Conservation (phyloP, 805 yeast species). For the Pichia scutulata region DNA sequence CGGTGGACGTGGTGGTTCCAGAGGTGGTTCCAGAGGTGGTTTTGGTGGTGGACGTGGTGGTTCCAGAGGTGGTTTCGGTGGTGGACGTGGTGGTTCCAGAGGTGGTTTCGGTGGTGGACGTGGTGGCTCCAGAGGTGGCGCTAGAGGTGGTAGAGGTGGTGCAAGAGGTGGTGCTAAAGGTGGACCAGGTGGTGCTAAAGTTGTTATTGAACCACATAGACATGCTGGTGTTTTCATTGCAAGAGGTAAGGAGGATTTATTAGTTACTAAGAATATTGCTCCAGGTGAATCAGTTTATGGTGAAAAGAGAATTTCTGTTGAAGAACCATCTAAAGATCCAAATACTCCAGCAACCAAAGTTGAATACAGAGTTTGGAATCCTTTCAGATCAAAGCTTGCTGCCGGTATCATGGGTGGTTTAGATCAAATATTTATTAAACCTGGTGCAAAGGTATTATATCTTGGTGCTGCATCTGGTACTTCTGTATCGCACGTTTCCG, state of each 20-base stretch:
- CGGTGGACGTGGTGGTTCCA: conserved; percentile 16
- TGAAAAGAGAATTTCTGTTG: conserved; percentile 91
- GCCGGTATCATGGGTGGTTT: conserved; percentile 99
- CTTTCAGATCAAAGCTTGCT: conserved; percentile 98
- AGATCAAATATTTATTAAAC: conserved; percentile 94
- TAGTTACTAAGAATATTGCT: conserved; percentile 92
- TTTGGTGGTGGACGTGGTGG: conserved; percentile 24
- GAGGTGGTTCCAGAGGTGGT: conserved; percentile 19
- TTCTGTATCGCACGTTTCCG: conserved; percentile 96
- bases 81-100: conserved; percentile 36
- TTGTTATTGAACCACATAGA: conserved; percentile 96
- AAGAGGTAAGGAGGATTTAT: conserved; percentile 98
- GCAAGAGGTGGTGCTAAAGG: conserved; percentile 60
- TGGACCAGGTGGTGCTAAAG: conserved; percentile 95
- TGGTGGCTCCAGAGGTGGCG: conserved; percentile 38
- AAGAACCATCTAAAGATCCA: conserved; percentile 86
- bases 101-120: conserved; percentile 42
- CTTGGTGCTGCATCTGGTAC: conserved; percentile 99
- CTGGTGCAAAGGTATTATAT: conserved; percentile 96
- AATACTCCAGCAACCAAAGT: conserved; percentile 86
- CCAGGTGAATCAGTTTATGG: conserved; percentile 99
- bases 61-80: conserved; percentile 31
- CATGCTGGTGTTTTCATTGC: conserved; percentile 99
- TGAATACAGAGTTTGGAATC: conserved; percentile 99
- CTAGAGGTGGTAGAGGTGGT: conserved; percentile 46